A percentile compares a stretch with the other conserved stretches of the same genome.
Evolutionary conservation across 2,329 filamentous ascomycete genomes (phyloP).

Genomic region (Aspergillus proliferans): DNA sequence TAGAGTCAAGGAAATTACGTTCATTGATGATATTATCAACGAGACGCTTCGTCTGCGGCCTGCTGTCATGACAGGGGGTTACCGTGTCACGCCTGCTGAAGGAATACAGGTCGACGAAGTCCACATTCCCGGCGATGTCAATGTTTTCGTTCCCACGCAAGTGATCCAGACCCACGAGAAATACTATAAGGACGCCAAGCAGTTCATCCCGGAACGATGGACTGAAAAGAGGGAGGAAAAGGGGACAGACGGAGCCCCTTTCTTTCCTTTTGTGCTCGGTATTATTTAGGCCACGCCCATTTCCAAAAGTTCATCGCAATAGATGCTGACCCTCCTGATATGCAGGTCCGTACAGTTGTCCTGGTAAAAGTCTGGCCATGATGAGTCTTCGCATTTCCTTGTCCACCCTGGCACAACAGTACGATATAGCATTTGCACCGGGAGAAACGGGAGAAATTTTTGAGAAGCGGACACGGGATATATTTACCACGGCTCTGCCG

Average conservation of each 20-base stretch:
- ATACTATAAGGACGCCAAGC: conserved; percentile 11
- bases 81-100: conserved; percentile 29
- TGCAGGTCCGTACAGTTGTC: conserved; percentile 23
- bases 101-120: conserved; percentile 22
- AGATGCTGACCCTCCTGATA: too few relatives aligned
- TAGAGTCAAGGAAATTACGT: neutral
- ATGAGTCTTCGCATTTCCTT: conserved; percentile 24
- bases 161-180: conserved; percentile 21
- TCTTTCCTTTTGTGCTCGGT: conserved; percentile 17
- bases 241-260: conserved; percentile 17
- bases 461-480: conserved; percentile 12
- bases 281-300: too few relatives aligned
- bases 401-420: conserved; percentile 12
- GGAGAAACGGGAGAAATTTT: conserved; percentile 14
- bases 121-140: conserved; percentile 27
- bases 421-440: conserved; percentile 15
- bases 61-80: conserved; percentile 20
- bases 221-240: conserved; percentile 12
- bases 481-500: conserved; percentile 21
- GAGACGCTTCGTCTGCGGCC: conserved; percentile 31
- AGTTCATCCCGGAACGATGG: conserved; percentile 30
- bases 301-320: too few relatives aligned
- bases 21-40: neutral
- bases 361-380: conserved; percentile 26
- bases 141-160: conserved; percentile 16